Conservation (phyloP, 345 rosid species). For the Rhizophora mangle region DNA sequence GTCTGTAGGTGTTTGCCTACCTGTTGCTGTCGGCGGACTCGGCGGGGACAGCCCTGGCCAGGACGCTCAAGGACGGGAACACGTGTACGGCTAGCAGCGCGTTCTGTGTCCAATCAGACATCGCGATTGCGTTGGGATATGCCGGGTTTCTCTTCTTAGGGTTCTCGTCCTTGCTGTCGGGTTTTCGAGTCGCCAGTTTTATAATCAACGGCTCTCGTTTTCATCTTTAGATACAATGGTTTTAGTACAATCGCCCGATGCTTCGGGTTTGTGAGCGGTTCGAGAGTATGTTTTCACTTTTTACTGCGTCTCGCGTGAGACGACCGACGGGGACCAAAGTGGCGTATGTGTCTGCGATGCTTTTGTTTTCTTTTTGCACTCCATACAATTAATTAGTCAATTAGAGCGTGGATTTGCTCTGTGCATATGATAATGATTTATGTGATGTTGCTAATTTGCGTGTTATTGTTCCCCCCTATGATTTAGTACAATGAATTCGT, state of each 20-base stretch:
- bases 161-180: constrained; percentile 70
- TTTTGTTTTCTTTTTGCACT: no score
- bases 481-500: no score
- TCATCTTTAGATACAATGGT: constrained; percentile 40
- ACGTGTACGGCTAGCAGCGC: constrained; percentile 47
- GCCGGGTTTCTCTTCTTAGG: constrained; percentile 75
- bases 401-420: no score
- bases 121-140: constrained; percentile 71
- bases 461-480: no score
- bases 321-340: no score
- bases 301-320: no score
- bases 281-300: no score
- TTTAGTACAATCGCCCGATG: not conserved
- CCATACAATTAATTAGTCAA: no score
- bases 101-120: constrained; percentile 75
- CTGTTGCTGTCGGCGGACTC: constrained; percentile 76
- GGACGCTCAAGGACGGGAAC: constrained; percentile 50
- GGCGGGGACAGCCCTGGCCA: constrained; percentile 66
- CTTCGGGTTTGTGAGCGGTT: no score
- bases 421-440: no score
- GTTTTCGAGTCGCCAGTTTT: constrained; percentile 74
- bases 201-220: constrained; percentile 85
- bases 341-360: no score
- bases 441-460: no score
- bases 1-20: constrained; percentile 70